Evolutionary conservation across 768 basidiomycete genomes (phyloP).

Genomic region (Cystofilobasidium ferigula): DNA sequence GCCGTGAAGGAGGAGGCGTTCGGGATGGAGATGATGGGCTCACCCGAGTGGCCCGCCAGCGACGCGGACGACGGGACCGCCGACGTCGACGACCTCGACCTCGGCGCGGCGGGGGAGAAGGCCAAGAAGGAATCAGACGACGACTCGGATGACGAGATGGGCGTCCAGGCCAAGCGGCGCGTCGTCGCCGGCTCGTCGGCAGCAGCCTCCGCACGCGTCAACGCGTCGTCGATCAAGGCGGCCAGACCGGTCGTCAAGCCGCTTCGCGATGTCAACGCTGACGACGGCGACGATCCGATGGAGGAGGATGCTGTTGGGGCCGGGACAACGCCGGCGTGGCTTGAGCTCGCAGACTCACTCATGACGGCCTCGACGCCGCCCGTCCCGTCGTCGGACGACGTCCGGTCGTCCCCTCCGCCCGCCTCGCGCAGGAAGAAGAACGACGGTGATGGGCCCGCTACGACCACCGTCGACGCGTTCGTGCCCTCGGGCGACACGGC

Average conservation of each 20-base stretch:
- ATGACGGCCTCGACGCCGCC: neutral
- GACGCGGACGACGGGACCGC: constrained; percentile 31
- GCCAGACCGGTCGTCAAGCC: too few relatives aligned
- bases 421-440: neutral
- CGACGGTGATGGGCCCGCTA: constrained; percentile 24
- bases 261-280: neutral
- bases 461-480: constrained; percentile 27
- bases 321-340: constrained; percentile 15
- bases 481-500: constrained; percentile 26
- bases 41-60: constrained; percentile 24
- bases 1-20: constrained; percentile 30
- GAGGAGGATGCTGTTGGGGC: neutral
- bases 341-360: constrained; percentile 18
- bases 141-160: constrained; percentile 28
- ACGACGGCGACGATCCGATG: constrained; percentile 1
- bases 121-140: constrained; percentile 28
- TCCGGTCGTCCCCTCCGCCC: constrained; percentile 20
- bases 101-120: constrained; percentile 27
- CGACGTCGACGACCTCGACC: constrained; percentile 30
- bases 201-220: constrained; percentile 9
- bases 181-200: constrained; percentile 2
- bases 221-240: constrained; percentile 18
- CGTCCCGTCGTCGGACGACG: constrained; percentile 14
- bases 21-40: constrained; percentile 29
- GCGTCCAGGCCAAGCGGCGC: constrained; percentile 27